A percentile compares a stretch with the other conserved stretches of the same genome.
phyloP scores from a whole-genome alignment of 352 stramenopile genomes.

The Pseudoperonospora humuli region DNA sequence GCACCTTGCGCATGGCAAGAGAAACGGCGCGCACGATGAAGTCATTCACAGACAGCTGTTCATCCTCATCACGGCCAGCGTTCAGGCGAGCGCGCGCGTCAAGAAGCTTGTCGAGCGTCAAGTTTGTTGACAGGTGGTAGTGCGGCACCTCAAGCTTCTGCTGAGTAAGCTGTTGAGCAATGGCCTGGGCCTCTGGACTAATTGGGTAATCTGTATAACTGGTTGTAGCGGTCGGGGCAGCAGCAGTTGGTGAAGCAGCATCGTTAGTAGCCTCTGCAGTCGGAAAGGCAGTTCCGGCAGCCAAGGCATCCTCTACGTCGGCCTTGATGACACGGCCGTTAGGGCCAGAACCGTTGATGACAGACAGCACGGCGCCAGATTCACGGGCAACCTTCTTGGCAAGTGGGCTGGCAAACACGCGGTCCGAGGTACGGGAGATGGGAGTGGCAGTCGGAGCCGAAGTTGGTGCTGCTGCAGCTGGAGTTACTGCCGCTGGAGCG shows the following conservation, averaged over 20 bases:
- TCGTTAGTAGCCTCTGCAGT: conserved; percentile 16
- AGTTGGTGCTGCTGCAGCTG: conserved; percentile 17
- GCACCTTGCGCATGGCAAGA: conserved; percentile 94
- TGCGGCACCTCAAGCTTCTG: conserved; percentile 94
- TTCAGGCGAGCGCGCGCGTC: conserved; percentile 86
- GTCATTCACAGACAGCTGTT: conserved; percentile 97
- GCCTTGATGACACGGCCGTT: conserved; percentile 90
- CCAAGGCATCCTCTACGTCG: conserved; percentile 90
- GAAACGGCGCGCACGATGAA: conserved; percentile 95
- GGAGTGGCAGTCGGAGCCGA: conserved; percentile 8
- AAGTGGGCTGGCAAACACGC: conserved; percentile 91
- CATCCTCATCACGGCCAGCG: conserved; percentile 85
- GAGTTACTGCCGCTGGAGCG: conserved; percentile 14
- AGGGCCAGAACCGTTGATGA: conserved; percentile 75
- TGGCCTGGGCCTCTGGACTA: conserved; percentile 59
- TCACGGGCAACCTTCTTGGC: conserved; percentile 87
- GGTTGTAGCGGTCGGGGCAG: conserved; percentile 30
- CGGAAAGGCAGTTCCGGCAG: conserved; percentile 35
- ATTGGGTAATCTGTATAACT: conserved; percentile 93
- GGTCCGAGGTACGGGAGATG: conserved; percentile 36
- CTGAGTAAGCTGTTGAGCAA: conserved; percentile 85
- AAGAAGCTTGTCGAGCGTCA: conserved; percentile 90
- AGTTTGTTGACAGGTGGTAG: conserved; percentile 95
- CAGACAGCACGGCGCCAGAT: conserved; percentile 55
- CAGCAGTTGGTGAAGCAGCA: conserved; percentile 19